Percentiles rank a stretch among this genome's conserved stretches.
phyloP scores from a whole-genome alignment of 1,284 basidiomycete species.

The Cutaneotrichosporon daszewskae region DNA sequence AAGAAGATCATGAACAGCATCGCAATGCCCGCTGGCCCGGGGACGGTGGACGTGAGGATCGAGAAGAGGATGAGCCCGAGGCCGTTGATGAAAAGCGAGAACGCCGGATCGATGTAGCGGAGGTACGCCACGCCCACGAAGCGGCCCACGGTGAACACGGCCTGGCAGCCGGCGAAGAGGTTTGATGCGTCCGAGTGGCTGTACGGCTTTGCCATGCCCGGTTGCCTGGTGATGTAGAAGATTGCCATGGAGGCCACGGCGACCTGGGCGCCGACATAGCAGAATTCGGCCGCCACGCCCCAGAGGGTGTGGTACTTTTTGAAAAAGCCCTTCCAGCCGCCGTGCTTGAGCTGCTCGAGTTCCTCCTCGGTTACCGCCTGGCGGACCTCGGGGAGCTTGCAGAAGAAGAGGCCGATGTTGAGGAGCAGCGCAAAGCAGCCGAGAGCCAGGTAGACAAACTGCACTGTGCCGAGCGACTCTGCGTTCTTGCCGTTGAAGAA shows the following conservation, averaged over 20 bases:
- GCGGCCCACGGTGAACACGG: conserved; percentile 35
- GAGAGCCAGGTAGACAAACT: conserved; percentile 39
- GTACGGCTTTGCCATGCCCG: conserved; percentile 20
- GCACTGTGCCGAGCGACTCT: conserved; percentile 23
- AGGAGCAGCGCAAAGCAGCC: conserved; percentile 22
- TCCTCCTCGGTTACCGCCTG: conserved; percentile 25
- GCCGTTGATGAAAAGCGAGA: conserved; percentile 29
- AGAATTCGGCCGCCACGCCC: conserved; percentile 27
- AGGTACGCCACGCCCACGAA: conserved; percentile 33
- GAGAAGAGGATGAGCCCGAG: conserved; percentile 26
- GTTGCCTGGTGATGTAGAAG: conserved; percentile 29
- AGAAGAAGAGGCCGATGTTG: conserved; percentile 26
- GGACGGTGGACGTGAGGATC: conserved; percentile 23
- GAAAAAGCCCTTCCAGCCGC: conserved; percentile 27
- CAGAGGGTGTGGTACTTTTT: conserved; percentile 28
- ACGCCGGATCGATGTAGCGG: conserved; percentile 29
- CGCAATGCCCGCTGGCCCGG: conserved; percentile 29
- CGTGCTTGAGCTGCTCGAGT: conserved; percentile 12
- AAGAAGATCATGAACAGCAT: conserved; percentile 35
- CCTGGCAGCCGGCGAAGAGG: conserved; percentile 34
- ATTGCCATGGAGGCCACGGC: conserved; percentile 31
- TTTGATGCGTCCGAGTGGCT: conserved; percentile 22
- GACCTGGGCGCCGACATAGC: conserved; percentile 28
- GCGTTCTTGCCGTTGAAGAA: conserved; percentile 32
- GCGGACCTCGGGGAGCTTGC: conserved; percentile 31